These are phyloP conservation scores for Kodamaea derodonti DNA, from an alignment of 1,139 yeast genomes.

Conservation along the genomic window DNA sequence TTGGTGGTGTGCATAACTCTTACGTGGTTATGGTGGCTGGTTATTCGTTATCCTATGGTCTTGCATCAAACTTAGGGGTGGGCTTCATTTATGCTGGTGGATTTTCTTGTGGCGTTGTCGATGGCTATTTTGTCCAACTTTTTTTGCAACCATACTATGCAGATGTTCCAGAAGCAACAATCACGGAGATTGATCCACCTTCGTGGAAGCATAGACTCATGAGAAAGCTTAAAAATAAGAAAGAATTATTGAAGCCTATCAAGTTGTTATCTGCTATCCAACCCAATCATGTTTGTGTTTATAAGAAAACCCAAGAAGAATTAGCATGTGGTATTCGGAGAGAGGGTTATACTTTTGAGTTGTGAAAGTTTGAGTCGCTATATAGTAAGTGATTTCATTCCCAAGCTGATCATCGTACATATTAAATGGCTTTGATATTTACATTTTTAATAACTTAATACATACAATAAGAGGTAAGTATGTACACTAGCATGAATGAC, in stretches of 20 bases:
- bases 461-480: too few species aligned
- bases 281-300: conserved; percentile 8
- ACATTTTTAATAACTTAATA: too few species aligned
- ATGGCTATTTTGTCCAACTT: conserved; percentile 6
- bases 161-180: conserved; percentile 4
- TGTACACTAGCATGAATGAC: too few species aligned
- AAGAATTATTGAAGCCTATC: neutral
- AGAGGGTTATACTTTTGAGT: neutral
- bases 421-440: too few species aligned
- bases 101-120: conserved; percentile 3
- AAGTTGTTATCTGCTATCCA: conserved; percentile 4
- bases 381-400: too few species aligned
- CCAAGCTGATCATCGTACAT: too few species aligned
- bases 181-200: conserved; percentile 1
- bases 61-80: neutral
- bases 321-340: conserved; percentile 5
- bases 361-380: too few species aligned
- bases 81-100: conserved; percentile 3
- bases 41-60: neutral
- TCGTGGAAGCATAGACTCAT: neutral
- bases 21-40: conserved; percentile 1
- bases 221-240: conserved; percentile 4
- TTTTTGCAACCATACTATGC: conserved; percentile 7
- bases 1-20: neutral
- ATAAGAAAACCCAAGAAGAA: conserved; percentile 1